Base-by-base conservation (phyloP, 352 stramenopile genomes). In the Globisporangium cylindrosporum region DNA sequence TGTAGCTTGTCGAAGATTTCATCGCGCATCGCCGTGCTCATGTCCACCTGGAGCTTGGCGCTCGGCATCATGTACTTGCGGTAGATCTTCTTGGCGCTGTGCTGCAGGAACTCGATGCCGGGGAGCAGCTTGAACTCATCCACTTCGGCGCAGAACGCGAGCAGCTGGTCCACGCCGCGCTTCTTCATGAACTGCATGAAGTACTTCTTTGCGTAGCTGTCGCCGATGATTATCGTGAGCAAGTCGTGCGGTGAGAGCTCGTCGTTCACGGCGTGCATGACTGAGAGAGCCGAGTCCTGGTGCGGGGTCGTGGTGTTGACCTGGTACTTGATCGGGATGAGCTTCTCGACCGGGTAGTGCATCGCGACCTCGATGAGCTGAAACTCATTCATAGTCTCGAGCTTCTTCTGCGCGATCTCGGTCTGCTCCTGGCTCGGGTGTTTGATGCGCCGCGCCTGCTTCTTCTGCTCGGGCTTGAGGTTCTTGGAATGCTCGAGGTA, bases 1-100 rank as follows among this genome's bases (percentile, higher is more conserved):
- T 79, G 53, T 24, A 94, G 71, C 20, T 75, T 73, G 61, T 86
- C 67, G 46, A 72, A 84, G 66, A 94, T 91, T 54, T 94, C 87
- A 36, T 92, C 80, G 12, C 87, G 85, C 83, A 94, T 93, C 7
- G 81, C 76, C 8, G 77, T 86, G 69, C 81, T 91, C 84, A 94
- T 94, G 74, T 94, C 87, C 0, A 94, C 87, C 63, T 94, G 87
- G 29, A 94, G 74, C 56, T 89, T 86, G 27, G 87, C 83, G 43
- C 71, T 86, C 18, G 84, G 83, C 59, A 90, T 73, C 55, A 94
- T 89, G 65, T 94, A 94, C 70, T 94, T 94, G 59, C 84, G 81
- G 62, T 91, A 93, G 62, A 94, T 90, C 70, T 94, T 94, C 72
- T 91, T 92, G 66, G 87, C 87, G 22, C 82, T 89, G 67, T 93